Evolutionary conservation across 305 asterid species (phyloP).

Genomic region (Petunia hybrid): DNA sequence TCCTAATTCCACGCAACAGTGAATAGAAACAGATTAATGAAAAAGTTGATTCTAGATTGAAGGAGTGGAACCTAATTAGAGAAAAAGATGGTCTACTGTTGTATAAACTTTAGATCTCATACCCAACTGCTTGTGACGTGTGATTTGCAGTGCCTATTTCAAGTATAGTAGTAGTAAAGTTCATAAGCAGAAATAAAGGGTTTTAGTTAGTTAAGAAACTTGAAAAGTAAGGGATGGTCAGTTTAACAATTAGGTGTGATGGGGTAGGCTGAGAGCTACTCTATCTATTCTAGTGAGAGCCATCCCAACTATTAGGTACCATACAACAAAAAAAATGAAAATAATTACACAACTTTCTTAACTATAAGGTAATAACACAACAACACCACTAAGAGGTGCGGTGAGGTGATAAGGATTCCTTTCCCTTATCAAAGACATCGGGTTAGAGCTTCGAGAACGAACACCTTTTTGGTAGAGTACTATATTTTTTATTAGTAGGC

Average conservation of each 20-base stretch:
- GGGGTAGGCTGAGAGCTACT: conserved; percentile 51
- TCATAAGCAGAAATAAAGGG: background rate
- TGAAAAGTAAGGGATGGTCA: conserved; percentile 48
- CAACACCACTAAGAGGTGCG: too few relatives aligned
- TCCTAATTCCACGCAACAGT: background rate
- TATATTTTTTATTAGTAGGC: too few relatives aligned
- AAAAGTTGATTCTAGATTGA: background rate
- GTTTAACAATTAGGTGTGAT: conserved; percentile 54
- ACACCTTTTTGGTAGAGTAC: too few relatives aligned
- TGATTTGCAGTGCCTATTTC: conserved; percentile 33
- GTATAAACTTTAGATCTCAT: conserved; percentile 24
- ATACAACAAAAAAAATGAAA: background rate
- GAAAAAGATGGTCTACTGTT: background rate
- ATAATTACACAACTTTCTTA: too few relatives aligned
- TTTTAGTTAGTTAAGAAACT: conserved; percentile 55
- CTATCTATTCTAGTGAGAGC: conserved; percentile 26
- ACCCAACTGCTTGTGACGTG: conserved; percentile 30
- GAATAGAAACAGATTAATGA: background rate
- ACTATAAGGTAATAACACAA: too few relatives aligned
- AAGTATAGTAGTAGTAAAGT: conserved; percentile 28
- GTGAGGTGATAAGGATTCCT: too few relatives aligned
- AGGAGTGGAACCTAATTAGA: conserved; percentile 15
- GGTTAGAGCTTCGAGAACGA: too few relatives aligned
- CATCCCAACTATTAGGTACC: conserved; percentile 1
- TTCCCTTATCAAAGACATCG: too few relatives aligned